Conservation (phyloP, 2,329 filamentous ascomycete species). For the Ambrosiella xylebori region DNA sequence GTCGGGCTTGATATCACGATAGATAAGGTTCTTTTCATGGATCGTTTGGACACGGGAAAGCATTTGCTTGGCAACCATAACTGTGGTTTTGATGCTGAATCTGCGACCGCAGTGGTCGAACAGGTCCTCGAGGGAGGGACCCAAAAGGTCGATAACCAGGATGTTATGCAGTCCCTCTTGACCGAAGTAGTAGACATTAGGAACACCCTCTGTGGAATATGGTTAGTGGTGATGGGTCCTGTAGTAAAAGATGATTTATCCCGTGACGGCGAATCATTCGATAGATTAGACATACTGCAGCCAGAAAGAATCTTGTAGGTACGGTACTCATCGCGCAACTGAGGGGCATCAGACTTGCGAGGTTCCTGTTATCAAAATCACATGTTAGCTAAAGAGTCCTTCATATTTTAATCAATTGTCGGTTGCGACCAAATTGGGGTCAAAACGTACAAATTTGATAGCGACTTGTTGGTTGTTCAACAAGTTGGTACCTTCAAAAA, state of each 20-base stretch:
- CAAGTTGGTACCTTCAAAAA: slow-evolving; percentile 96
- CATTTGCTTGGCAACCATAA: slow-evolving; percentile 99
- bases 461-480: slow-evolving; percentile 98
- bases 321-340: slow-evolving; percentile 93
- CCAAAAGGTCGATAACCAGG: slow-evolving; percentile 89
- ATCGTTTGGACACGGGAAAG: slow-evolving; percentile 83
- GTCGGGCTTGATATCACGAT: slow-evolving; percentile 97
- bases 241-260: background rate
- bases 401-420: background rate
- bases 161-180: slow-evolving; percentile 98
- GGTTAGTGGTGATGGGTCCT: too few species aligned
- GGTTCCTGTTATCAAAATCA: slow-evolving; percentile 52
- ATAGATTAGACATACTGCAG: slow-evolving; percentile 59
- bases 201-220: slow-evolving; percentile 60
- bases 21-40: slow-evolving; percentile 98
- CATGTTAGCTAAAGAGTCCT: background rate
- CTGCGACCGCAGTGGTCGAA: slow-evolving; percentile 94
- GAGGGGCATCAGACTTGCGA: slow-evolving; percentile 93
- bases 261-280: background rate
- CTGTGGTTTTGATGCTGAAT: slow-evolving; percentile 93
- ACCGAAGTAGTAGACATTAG: slow-evolving; percentile 98
- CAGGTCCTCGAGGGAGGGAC: slow-evolving; percentile 85
- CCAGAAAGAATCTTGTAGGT: slow-evolving; percentile 99
- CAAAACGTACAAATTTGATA: slow-evolving; percentile 77
- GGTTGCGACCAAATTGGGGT: background rate